A percentile compares a stretch with the other conserved stretches of the same genome.
phyloP scores from a whole-genome alignment of 129 eudicot genomes.

The Escallonia rubra region DNA sequence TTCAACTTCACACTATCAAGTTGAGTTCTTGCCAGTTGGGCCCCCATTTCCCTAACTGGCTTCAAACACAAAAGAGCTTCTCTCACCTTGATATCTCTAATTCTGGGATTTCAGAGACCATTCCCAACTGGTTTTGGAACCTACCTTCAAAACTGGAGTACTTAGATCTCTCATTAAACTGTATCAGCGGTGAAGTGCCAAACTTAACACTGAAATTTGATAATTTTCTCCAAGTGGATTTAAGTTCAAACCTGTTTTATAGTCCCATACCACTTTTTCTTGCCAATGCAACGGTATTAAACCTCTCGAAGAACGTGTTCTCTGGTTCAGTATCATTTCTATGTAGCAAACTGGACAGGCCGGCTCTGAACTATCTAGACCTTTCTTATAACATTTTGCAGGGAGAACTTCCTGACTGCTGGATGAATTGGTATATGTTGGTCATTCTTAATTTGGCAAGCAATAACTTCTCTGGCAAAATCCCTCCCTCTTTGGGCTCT shows the following conservation, averaged over 20 bases:
- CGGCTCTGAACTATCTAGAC: constrained; percentile 7
- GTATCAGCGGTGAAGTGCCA: constrained; percentile 8
- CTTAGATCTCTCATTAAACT: constrained; percentile 21
- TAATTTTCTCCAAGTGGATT: background rate
- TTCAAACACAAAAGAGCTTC: constrained; percentile 13
- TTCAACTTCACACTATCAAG: constrained; percentile 20
- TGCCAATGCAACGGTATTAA: constrained; percentile 1
- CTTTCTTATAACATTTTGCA: constrained; percentile 24
- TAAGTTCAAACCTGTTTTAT: constrained; percentile 18
- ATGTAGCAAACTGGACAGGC: constrained; percentile 8
- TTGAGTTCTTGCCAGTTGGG: constrained; percentile 25
- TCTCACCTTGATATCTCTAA: constrained; percentile 11
- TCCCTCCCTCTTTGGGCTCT: constrained; percentile 26
- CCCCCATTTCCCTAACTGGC: constrained; percentile 29
- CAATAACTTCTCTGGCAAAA: constrained; percentile 19
- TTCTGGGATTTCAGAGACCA: constrained; percentile 7
- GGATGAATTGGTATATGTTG: background rate
- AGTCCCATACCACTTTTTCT: constrained; percentile 16
- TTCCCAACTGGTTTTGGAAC: constrained; percentile 33
- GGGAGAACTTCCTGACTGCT: constrained; percentile 27
- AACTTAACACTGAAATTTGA: constrained; percentile 2
- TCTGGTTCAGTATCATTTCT: constrained; percentile 22
- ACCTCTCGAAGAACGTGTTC: constrained; percentile 33
- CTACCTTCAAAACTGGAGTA: background rate
- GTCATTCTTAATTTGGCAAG: constrained; percentile 16